These are phyloP conservation scores for Aureobasidium uvarum DNA, from an alignment of 2,329 filamentous ascomycete species.

Conservation along the genomic window DNA sequence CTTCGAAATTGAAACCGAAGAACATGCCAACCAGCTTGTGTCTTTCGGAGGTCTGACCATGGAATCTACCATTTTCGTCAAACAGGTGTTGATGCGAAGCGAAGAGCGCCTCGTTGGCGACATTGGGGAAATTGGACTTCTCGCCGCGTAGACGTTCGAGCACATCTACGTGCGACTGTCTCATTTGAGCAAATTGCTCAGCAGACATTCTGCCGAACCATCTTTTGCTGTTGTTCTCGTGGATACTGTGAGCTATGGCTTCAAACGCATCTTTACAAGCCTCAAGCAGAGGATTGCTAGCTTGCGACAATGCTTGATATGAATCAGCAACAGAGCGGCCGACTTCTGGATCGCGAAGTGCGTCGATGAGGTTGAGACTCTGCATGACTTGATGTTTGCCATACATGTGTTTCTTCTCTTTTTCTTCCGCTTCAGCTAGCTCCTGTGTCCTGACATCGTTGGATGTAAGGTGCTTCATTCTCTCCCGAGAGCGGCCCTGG, in stretches of 20 bases:
- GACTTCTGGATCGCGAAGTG: slow-evolving; percentile 6
- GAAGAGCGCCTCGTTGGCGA: slow-evolving; percentile 25
- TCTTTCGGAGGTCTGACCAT: not conserved
- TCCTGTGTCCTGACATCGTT: not conserved
- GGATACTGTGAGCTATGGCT: slow-evolving; percentile 20
- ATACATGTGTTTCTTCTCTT: slow-evolving; percentile 1
- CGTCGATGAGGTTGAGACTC: slow-evolving; percentile 20
- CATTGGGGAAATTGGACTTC: not conserved
- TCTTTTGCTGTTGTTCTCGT: slow-evolving; percentile 24
- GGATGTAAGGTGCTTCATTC: not conserved
- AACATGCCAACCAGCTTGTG: slow-evolving; percentile 24
- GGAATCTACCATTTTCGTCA: slow-evolving; percentile 15
- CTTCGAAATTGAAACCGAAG: slow-evolving; percentile 26
- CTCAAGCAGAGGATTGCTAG: slow-evolving; percentile 15
- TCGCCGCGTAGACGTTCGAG: slow-evolving; percentile 14
- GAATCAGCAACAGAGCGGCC: slow-evolving; percentile 12
- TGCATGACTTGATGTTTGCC: slow-evolving; percentile 26
- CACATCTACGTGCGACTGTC: slow-evolving; percentile 12
- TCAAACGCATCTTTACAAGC: slow-evolving; percentile 11
- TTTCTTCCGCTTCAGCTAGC: not conserved
- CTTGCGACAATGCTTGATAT: slow-evolving; percentile 20
- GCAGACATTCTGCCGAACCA: slow-evolving; percentile 26
- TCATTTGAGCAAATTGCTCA: slow-evolving; percentile 16
- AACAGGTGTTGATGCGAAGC: slow-evolving; percentile 21
- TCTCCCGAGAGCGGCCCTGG: slow-evolving; percentile 10